phyloP scores from a whole-genome alignment of 2,329 filamentous ascomycete genomes.

The Microdochium paspali region DNA sequence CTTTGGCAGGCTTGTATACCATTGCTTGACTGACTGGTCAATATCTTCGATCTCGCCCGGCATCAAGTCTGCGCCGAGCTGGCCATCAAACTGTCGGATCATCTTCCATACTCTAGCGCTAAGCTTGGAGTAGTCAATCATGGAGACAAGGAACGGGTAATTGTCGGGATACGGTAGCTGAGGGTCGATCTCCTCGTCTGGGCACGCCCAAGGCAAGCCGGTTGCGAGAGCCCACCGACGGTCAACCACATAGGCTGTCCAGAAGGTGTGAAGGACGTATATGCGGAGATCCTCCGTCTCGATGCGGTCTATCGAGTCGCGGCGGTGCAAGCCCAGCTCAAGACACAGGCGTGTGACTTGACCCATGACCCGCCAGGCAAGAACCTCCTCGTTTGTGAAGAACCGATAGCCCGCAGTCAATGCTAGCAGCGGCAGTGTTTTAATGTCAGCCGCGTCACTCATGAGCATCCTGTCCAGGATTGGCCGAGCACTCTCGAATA shows the following conservation, averaged over 20 bases:
- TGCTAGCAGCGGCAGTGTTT: constrained; percentile 39
- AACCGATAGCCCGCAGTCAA: constrained; percentile 64
- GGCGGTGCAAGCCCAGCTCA: constrained; percentile 74
- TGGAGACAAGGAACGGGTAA: constrained; percentile 66
- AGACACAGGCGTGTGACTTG: constrained; percentile 71
- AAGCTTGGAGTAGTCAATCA: constrained; percentile 77
- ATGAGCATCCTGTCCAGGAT: constrained; percentile 58
- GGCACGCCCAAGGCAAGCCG: constrained; percentile 75
- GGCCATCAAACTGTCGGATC: constrained; percentile 57
- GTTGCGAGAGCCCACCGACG: constrained; percentile 85
- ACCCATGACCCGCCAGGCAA: constrained; percentile 82
- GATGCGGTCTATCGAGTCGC: constrained; percentile 63
- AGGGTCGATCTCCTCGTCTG: constrained; percentile 79
- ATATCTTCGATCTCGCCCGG: constrained; percentile 70
- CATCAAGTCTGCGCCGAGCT: constrained; percentile 53
- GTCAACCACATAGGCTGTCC: constrained; percentile 79
- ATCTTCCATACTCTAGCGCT: constrained; percentile 82
- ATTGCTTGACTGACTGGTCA: constrained; percentile 76
- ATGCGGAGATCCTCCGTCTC: constrained; percentile 58
- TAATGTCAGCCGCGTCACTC: constrained; percentile 38
- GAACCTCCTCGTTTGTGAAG: constrained; percentile 73
- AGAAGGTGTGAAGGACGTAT: constrained; percentile 66
- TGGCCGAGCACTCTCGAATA: constrained; percentile 70
- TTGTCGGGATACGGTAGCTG: constrained; percentile 64
- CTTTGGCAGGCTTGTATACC: constrained; percentile 69